Evolutionary conservation across 352 stramenopile species (phyloP), one percentile per base, ranked within the genome.

Genomic region (Phytophthora palmivora): DNA sequence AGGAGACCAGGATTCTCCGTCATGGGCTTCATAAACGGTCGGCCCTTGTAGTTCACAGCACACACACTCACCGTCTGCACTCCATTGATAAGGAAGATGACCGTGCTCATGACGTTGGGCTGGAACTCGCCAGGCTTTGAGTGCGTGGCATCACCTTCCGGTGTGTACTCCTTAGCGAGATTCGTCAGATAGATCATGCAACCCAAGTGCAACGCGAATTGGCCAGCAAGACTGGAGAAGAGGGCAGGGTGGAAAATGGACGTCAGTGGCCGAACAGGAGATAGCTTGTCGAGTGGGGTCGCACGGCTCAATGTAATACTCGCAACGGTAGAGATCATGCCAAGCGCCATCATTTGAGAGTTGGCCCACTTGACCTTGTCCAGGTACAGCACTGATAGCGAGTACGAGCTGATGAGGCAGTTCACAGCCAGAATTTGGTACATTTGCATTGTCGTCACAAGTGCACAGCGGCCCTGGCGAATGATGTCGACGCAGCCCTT

Each of bases 391-490:
- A 97, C 97, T 8, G 94, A 99, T n/a, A 99, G 83, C 58, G 98
- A 98, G 76, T 99, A 98, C 48, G 97, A 98, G 73, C 92, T 98
- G 47, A 98, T 98, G 4, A 99, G 78, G 71, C 97, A 99, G 79
- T 99, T 99, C 0, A 99, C 87, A 18, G 96, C 97, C 44, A 99
- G 76, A 63, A 99, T 99, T 77, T 99, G 96, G 77, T 99, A 98
- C 86, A 98, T 97, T 80, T 99, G 97, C 70, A 99, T 96, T 42
- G 98, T 99, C 15, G 96, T 99, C 12, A 99, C 97, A n/a, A 99
- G 81, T 26, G 98, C 99, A 58, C 98, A 99, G 36, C 98, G 88
- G 8, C 98, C 98, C 63, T 99, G 97, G 30, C 97, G 94, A 57
- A 99, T 91, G 43, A 99, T 98, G 57, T 99, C 91, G 15, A 99